Conservation (phyloP, 139 green algal genomes). For the Desmodesmus armatus region DNA sequence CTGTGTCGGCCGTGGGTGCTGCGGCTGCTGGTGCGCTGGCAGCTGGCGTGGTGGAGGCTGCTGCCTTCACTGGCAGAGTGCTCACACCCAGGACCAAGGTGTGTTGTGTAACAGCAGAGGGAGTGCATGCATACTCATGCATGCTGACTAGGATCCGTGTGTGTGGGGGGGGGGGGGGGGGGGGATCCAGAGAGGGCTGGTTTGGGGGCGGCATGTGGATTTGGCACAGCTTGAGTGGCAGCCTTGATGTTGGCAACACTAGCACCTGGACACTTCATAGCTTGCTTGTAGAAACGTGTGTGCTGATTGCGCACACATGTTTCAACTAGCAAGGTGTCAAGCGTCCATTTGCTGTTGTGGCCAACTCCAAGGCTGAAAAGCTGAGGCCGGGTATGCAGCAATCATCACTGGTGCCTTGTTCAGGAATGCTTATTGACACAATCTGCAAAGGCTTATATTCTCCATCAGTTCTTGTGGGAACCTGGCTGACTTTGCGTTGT, state of each 20-base stretch:
- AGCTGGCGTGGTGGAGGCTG: neutral
- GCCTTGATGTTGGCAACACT: no score
- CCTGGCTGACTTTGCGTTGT: no score
- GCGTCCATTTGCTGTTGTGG: no score
- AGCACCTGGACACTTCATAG: no score
- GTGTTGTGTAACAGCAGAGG: neutral
- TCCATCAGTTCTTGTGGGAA: no score
- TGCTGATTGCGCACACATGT: no score
- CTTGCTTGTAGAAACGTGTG: neutral
- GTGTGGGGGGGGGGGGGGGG: neutral
- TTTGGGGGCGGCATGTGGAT: neutral
- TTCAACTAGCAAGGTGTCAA: no score
- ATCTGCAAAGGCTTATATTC: no score
- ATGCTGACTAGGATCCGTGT: neutral
- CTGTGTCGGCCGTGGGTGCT: neutral
- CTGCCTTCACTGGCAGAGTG: neutral
- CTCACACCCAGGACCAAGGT: constrained; percentile 2
- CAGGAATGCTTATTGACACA: no score
- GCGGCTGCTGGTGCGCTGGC: neutral
- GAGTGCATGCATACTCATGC: neutral
- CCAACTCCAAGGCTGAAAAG: no score
- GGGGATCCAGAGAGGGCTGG: neutral
- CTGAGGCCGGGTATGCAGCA: no score
- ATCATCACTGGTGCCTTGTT: no score
- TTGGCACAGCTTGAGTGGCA: neutral